These are phyloP conservation scores for Chrysophaeum taylorii DNA, from an alignment of 352 stramenopile species.

Conservation along the genomic window DNA sequence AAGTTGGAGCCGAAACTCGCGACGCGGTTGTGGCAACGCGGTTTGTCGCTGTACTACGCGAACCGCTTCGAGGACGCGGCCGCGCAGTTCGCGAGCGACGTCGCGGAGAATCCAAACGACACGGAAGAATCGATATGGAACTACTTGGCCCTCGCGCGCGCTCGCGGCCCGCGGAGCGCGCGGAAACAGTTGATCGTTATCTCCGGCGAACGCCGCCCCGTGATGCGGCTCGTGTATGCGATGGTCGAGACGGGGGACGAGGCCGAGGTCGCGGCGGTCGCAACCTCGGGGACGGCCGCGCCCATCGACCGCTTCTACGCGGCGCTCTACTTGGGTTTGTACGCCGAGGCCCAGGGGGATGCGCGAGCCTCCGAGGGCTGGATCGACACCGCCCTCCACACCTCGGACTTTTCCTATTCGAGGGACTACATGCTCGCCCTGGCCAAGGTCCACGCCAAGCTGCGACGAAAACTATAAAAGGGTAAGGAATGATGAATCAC, in stretches of 20 bases:
- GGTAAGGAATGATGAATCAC: too few relatives aligned
- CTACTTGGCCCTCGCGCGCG: neutral
- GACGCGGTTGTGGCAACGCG: conserved; percentile 3
- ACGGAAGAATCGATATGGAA: conserved; percentile 14
- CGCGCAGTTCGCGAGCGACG: neutral
- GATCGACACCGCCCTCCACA: neutral
- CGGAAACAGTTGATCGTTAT: neutral
- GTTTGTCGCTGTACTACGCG: conserved; percentile 3
- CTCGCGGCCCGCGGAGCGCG: neutral
- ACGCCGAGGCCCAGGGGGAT: neutral
- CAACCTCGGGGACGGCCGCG: neutral
- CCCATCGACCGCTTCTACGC: conserved; percentile 12
- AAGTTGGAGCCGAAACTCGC: neutral
- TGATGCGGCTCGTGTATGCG: neutral
- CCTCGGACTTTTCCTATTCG: neutral
- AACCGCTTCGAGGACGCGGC: neutral
- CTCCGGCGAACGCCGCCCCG: neutral
- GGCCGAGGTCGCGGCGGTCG: neutral
- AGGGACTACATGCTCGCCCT: conserved; percentile 12
- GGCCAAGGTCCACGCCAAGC: neutral
- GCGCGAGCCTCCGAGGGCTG: neutral
- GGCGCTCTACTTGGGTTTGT: neutral
- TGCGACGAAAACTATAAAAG: too few relatives aligned
- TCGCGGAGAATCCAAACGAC: conserved; percentile 9
- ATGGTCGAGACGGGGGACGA: neutral